A percentile compares a stretch with the other conserved stretches of the same genome.
Evolutionary conservation across 805 yeast species (phyloP).

Genomic region (Nakazawaea wyomingensis): DNA sequence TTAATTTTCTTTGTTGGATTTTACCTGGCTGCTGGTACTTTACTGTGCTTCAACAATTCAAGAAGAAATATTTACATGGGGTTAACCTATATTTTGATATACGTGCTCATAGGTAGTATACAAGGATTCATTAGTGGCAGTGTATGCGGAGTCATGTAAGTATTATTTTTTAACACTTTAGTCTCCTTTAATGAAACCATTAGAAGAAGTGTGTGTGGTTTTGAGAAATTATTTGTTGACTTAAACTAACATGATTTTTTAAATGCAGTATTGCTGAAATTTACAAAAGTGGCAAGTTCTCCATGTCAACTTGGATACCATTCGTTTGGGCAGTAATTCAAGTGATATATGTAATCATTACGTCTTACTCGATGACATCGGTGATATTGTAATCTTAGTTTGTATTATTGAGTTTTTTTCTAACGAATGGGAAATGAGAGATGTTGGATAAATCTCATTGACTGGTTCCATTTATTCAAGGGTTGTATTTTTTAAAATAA

Average conservation of each 20-base stretch:
- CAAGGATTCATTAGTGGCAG: slow-evolving; percentile 74
- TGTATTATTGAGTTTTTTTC: background rate
- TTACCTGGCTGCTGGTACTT: slow-evolving; percentile 57
- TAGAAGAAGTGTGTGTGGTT: too few relatives aligned
- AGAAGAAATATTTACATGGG: slow-evolving; percentile 28
- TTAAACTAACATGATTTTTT: slow-evolving; percentile 6
- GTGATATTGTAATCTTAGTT: slow-evolving; percentile 15
- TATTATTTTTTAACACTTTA: too few relatives aligned
- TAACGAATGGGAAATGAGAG: too few relatives aligned
- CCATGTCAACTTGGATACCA: slow-evolving; percentile 96
- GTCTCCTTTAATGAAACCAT: too few relatives aligned
- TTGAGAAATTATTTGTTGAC: too few relatives aligned
- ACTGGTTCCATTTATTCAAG: too few relatives aligned
- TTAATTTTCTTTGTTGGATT: slow-evolving; percentile 60
- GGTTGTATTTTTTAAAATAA: too few relatives aligned
- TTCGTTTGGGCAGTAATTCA: slow-evolving; percentile 71
- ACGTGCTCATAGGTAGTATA: slow-evolving; percentile 47
- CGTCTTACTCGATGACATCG: slow-evolving; percentile 57
- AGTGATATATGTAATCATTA: slow-evolving; percentile 59
- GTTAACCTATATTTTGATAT: slow-evolving; percentile 39
- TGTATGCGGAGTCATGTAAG: slow-evolving; percentile 61
- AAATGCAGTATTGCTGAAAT: slow-evolving; percentile 47
- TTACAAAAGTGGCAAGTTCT: slow-evolving; percentile 73
- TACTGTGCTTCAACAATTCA: slow-evolving; percentile 51
- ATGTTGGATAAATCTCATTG: too few relatives aligned